Conservation (phyloP, 1,284 basidiomycete genomes). For the Rhodotorula sp. region DNA sequence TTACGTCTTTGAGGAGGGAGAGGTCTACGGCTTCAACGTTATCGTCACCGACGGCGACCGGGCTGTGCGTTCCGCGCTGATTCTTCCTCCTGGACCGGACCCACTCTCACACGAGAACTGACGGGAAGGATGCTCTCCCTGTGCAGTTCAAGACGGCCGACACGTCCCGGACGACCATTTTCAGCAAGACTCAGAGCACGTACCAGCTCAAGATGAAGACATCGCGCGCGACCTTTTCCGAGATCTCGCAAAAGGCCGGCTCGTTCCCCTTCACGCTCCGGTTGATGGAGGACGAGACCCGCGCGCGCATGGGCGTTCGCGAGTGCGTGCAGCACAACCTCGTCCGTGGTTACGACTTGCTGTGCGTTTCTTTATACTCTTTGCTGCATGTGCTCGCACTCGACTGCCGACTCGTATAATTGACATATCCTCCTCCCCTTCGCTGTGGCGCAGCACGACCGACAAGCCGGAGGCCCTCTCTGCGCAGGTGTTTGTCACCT, state of each 20-base stretch:
- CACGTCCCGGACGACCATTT: conserved; percentile 78
- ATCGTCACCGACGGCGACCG: conserved; percentile 83
- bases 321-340: conserved; percentile 92
- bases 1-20: conserved; percentile 82
- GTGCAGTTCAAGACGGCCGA: conserved; percentile 39
- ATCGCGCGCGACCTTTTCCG: conserved; percentile 87
- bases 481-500: conserved; percentile 44
- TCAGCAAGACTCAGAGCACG: conserved; percentile 73
- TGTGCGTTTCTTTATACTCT: conserved; percentile 29
- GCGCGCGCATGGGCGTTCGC: conserved; percentile 88
- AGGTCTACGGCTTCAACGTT: conserved; percentile 95
- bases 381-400: too few species aligned
- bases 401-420: too few species aligned
- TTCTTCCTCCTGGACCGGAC: not conserved
- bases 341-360: conserved; percentile 82
- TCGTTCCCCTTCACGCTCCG: conserved; percentile 97
- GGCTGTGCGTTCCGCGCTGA: conserved; percentile 59
- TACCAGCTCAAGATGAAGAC: conserved; percentile 99
- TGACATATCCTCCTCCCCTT: not conserved
- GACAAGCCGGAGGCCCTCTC: conserved; percentile 39
- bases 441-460: conserved; percentile 31
- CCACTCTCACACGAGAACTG: too few species aligned
- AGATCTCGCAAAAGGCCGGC: conserved; percentile 96
- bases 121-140: not conserved
- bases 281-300: conserved; percentile 89